Base-by-base conservation (phyloP, 306 rosid species). In the Argentina anserina region DNA sequence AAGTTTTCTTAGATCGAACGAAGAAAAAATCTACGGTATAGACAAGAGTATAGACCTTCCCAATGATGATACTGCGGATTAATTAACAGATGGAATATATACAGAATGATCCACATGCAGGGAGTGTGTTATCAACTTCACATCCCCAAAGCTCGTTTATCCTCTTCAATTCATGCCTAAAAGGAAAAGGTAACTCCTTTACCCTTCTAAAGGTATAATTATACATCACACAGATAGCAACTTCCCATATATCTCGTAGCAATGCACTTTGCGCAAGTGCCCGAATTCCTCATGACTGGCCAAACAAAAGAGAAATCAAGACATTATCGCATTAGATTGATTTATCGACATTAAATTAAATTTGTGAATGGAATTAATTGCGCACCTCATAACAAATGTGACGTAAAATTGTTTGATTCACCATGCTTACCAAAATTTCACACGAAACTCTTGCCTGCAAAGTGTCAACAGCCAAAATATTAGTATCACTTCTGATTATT, bases 371-470 rank as follows among this genome's bases (percentile, higher is more conserved):
- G n/a, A 49, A 25, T 52, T 17, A 12, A 56, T 0, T 26, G 34
- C 63, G 10, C 63, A 58, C 63, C 65, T 63, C 70, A 41, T 52
- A 67, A 58, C 95, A 91, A 34, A 72, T 85, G 69, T 89, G 88
- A 3, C 78, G 89, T 34, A 73, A 34, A 69, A 91, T 89, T 13
- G 97, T 87, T 64, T 89, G 92, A 50, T 80, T 82, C 46, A 65
- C 15, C 13, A 79, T 78, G 66, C 84, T 84, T 37, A 91, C 84
- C 68, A 85, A 43, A 62, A 89, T 72, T 72, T 87, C 86, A 52
- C 97, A 89, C 2, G 87, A 82, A 26, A 89, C 72, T 62, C 74
- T 89, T 70, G 96, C 87, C 95, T 91, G 82, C 41, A 49, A 52
- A 50, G 28, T 70, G 9, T 21, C 42, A 14, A 20, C 9, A 78